Percentiles rank a stretch among this genome's conserved stretches.
Conservation (phyloP, 108 stramenopile genomes). For the Nitzschia sp. region DNA sequence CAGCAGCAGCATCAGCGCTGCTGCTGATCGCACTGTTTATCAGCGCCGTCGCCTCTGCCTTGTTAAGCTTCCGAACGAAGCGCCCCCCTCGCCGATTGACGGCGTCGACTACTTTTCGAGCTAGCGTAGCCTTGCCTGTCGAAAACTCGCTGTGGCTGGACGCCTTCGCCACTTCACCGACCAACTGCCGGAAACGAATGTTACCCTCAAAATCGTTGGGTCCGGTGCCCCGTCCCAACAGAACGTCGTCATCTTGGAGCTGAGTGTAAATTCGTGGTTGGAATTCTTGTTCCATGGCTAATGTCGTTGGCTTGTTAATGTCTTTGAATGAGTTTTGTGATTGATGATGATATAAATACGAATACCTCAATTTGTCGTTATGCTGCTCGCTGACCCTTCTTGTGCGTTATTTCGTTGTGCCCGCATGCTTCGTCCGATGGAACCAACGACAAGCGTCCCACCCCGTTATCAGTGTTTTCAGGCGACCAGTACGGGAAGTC, state of each 20-base stretch:
- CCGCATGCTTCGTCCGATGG: no score
- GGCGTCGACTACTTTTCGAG: background rate
- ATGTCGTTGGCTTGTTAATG: no score
- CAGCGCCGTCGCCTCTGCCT: background rate
- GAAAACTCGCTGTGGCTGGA: background rate
- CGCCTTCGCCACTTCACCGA: background rate
- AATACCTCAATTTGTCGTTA: no score
- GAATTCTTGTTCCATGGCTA: no score
- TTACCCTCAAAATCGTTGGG: constrained; percentile 16
- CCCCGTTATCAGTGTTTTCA: no score
- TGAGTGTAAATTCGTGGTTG: no score
- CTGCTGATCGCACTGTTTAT: background rate
- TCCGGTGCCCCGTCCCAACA: constrained; percentile 18
- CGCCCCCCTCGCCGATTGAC: background rate
- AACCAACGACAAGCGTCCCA: no score
- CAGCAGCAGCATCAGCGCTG: background rate
- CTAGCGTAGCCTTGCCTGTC: background rate
- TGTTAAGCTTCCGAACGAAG: constrained; percentile 1
- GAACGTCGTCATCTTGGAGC: background rate
- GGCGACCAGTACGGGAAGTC: no score
- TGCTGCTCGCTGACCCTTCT: no score
- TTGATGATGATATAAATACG: no score
- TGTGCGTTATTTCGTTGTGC: no score
- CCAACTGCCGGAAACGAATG: constrained; percentile 1
- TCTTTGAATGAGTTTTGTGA: no score